Evolutionary conservation across 2,329 filamentous ascomycete genomes (phyloP).

Genomic region (Venturia carpophila): DNA sequence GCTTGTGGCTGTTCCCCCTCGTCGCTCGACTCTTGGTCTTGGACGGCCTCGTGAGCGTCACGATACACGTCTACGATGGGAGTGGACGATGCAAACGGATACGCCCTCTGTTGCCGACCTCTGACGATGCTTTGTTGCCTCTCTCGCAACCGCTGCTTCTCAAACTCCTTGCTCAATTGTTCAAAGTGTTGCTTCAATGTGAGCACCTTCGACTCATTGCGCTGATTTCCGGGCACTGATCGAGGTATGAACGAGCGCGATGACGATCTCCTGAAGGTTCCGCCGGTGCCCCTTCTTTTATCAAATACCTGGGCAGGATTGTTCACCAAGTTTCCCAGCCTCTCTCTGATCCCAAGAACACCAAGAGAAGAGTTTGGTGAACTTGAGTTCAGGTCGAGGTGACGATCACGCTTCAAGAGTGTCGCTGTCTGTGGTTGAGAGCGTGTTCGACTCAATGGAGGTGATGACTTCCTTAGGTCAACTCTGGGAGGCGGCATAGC

Average conservation of each 20-base stretch:
- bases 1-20: constrained; percentile 44
- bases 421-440: constrained; percentile 12
- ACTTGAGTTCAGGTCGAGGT: background rate
- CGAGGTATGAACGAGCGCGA: constrained; percentile 74
- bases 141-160: constrained; percentile 85
- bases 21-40: constrained; percentile 62
- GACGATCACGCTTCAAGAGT: background rate
- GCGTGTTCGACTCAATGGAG: constrained; percentile 15
- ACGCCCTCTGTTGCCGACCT: constrained; percentile 67
- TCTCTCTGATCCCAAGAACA: constrained; percentile 13
- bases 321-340: constrained; percentile 10
- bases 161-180: constrained; percentile 90
- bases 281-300: background rate
- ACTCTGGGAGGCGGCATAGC: constrained; percentile 1
- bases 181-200: constrained; percentile 95
- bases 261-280: constrained; percentile 20
- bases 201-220: constrained; percentile 64
- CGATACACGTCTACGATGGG: constrained; percentile 94
- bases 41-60: constrained; percentile 86
- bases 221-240: constrained; percentile 52
- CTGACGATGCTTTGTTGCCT: constrained; percentile 72
- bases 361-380: constrained; percentile 13
- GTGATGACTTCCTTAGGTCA: background rate
- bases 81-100: constrained; percentile 85
- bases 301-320: constrained; percentile 17